Conservation (phyloP, 2,329 filamentous ascomycete species). For the Phoma sp. region DNA sequence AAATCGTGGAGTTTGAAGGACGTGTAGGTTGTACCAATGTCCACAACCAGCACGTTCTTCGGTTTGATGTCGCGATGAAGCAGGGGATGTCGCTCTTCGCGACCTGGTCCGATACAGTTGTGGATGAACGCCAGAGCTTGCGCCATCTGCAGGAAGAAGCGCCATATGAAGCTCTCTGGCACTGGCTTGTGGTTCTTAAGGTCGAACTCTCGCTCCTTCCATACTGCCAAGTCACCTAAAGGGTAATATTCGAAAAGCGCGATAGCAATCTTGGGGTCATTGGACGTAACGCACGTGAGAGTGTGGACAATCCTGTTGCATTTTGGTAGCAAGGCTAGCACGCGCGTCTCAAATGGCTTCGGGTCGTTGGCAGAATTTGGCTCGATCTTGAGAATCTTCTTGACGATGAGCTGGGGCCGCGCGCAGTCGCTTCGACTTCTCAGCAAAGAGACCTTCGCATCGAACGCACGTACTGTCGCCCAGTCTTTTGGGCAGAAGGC, state of each 20-base stretch:
- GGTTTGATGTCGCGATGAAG: constrained; percentile 40
- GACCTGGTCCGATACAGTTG: constrained; percentile 17
- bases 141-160: constrained; percentile 36
- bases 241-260: constrained; percentile 30
- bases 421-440: not conserved
- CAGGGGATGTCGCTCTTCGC: constrained; percentile 3
- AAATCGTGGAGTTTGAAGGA: constrained; percentile 40
- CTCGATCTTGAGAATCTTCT: constrained; percentile 25
- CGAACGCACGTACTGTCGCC: not conserved
- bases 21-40: constrained; percentile 32
- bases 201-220: constrained; percentile 26
- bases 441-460: not conserved
- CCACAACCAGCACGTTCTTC: constrained; percentile 33
- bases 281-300: constrained; percentile 11
- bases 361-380: not conserved
- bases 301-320: constrained; percentile 31
- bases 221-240: constrained; percentile 29
- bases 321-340: constrained; percentile 19
- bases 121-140: constrained; percentile 39
- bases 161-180: constrained; percentile 37
- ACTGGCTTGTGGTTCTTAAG: constrained; percentile 24
- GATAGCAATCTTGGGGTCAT: constrained; percentile 16
- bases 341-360: constrained; percentile 21
- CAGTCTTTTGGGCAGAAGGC: constrained; percentile 1
- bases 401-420: constrained; percentile 19